A percentile compares a stretch with the other conserved stretches of the same genome.
These are phyloP conservation scores for Gamsiella multidivaricata DNA, from an alignment of 192 early-diverging fungal species.

Conservation along the genomic window DNA sequence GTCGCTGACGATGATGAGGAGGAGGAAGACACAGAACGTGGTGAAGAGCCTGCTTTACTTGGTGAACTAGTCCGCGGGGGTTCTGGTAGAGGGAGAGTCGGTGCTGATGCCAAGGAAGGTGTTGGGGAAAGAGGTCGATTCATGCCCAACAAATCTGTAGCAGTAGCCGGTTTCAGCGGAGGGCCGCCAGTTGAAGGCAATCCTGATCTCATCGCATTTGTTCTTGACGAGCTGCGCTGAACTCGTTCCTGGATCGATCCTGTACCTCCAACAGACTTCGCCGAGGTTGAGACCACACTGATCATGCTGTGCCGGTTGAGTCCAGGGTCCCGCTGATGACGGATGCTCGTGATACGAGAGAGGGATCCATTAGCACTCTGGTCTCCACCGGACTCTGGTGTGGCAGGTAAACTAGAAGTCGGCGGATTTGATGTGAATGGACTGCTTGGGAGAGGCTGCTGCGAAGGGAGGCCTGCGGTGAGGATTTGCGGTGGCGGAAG, in stretches of 20 bases:
- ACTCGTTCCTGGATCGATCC: slow-evolving; percentile 42
- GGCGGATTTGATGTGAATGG: slow-evolving; percentile 15
- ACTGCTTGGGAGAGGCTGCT: neutral
- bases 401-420: slow-evolving; percentile 22
- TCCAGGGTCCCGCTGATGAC: slow-evolving; percentile 24
- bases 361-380: neutral
- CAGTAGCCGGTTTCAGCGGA: neutral
- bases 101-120: slow-evolving; percentile 23
- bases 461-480: slow-evolving; percentile 17
- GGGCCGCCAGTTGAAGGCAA: neutral
- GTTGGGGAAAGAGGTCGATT: slow-evolving; percentile 31
- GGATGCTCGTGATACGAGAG: slow-evolving; percentile 34
- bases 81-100: slow-evolving; percentile 35
- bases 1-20: slow-evolving; percentile 5
- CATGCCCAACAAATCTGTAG: neutral
- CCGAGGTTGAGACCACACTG: neutral
- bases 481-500: slow-evolving; percentile 29
- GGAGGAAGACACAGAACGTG: neutral
- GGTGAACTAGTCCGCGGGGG: slow-evolving; percentile 36
- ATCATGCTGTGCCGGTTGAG: slow-evolving; percentile 28
- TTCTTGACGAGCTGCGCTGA: slow-evolving; percentile 26
- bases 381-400: neutral
- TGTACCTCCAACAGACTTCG: neutral
- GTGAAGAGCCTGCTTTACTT: neutral
- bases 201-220: slow-evolving; percentile 8